phyloP scores from a whole-genome alignment of 345 rosid species.

The Rubroshorea leprosula region DNA sequence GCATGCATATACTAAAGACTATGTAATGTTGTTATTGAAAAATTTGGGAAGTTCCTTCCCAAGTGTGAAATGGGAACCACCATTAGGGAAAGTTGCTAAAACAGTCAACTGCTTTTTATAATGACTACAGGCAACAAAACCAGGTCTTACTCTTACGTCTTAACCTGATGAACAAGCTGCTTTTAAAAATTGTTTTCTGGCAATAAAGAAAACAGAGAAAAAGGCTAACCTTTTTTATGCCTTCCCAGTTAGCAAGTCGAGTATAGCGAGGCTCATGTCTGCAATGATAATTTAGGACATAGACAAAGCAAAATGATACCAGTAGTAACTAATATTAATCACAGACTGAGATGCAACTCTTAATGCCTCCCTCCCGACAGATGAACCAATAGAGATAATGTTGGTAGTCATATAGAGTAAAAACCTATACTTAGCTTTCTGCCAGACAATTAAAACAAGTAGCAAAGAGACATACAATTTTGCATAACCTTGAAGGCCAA shows the following conservation, averaged over 20 bases:
- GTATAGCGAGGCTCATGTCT: slow-evolving; percentile 87
- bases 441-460: slow-evolving; percentile 13
- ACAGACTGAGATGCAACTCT: not conserved
- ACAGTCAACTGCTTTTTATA: not conserved
- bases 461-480: slow-evolving; percentile 57
- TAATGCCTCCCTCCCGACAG: slow-evolving; percentile 1
- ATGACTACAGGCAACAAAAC: not conserved
- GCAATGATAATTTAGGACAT: slow-evolving; percentile 24
- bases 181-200: no score
- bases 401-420: slow-evolving; percentile 7
- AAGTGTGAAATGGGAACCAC: not conserved
- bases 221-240: slow-evolving; percentile 66
- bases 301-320: not conserved
- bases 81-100: not conserved
- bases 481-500: slow-evolving; percentile 92
- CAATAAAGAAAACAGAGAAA: no score
- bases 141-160: not conserved
- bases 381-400: not conserved
- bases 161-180: no score
- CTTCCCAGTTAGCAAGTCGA: slow-evolving; percentile 94
- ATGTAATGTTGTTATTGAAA: no score
- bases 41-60: not conserved
- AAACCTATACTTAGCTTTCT: slow-evolving; percentile 1
- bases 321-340: not conserved
- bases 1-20: no score